These are phyloP conservation scores for Melanopsichium pennsylvanicum DNA, from an alignment of 1,284 basidiomycete genomes.

Conservation along the genomic window DNA sequence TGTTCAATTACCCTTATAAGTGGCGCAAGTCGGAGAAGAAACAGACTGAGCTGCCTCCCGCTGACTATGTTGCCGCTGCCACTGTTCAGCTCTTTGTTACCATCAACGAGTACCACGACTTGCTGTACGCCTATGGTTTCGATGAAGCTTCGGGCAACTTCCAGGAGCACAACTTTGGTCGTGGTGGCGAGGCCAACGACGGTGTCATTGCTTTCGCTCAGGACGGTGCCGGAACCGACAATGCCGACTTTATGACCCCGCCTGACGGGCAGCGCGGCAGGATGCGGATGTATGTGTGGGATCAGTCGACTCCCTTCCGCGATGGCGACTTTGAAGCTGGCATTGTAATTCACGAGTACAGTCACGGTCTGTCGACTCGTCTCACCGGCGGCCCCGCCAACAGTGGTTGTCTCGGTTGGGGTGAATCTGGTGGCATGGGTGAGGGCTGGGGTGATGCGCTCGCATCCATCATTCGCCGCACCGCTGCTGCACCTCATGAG, in stretches of 20 bases:
- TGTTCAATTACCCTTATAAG: slow-evolving; percentile 56
- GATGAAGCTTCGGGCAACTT: slow-evolving; percentile 92
- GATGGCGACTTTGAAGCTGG: slow-evolving; percentile 86
- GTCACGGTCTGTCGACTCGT: slow-evolving; percentile 89
- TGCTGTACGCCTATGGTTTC: slow-evolving; percentile 74
- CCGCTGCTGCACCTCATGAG: slow-evolving; percentile 68
- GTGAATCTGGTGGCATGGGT: slow-evolving; percentile 92
- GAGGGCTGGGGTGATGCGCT: slow-evolving; percentile 78
- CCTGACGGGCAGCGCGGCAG: slow-evolving; percentile 75
- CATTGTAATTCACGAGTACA: slow-evolving; percentile 66
- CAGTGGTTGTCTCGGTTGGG: slow-evolving; percentile 86
- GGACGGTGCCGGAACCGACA: slow-evolving; percentile 80
- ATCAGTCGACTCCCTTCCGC: slow-evolving; percentile 73
- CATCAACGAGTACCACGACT: slow-evolving; percentile 57
- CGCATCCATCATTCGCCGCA: slow-evolving; percentile 73
- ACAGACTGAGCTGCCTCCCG: slow-evolving; percentile 44
- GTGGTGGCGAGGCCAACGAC: slow-evolving; percentile 84
- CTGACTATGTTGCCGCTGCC: slow-evolving; percentile 45
- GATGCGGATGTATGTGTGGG: slow-evolving; percentile 96
- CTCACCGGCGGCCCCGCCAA: slow-evolving; percentile 92
- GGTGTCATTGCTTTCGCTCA: slow-evolving; percentile 93
- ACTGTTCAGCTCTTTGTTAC: slow-evolving; percentile 55
- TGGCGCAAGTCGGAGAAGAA: slow-evolving; percentile 56
- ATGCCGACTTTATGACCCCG: slow-evolving; percentile 71
- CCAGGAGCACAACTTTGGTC: slow-evolving; percentile 93